A percentile compares a stretch with the other conserved stretches of the same genome.
These are phyloP conservation scores for Cordyceps cateniannulata DNA, from an alignment of 2,329 filamentous ascomycete species.

Conservation along the genomic window DNA sequence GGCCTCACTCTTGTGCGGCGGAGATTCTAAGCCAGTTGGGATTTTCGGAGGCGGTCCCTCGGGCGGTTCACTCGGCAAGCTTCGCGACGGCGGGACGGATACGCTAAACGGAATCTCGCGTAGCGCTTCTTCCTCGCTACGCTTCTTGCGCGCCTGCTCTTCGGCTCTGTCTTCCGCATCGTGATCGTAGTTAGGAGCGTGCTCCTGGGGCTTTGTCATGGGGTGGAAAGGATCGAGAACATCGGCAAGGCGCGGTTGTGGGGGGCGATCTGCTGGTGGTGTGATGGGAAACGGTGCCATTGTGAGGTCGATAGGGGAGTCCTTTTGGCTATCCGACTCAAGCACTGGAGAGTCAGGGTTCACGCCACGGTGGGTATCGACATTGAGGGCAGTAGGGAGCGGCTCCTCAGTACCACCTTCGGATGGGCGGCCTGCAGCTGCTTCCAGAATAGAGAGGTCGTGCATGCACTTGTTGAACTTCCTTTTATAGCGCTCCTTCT, in stretches of 20 bases:
- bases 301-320: conserved; percentile 53
- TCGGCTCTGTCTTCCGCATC: conserved; percentile 45
- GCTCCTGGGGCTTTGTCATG: conserved; percentile 56
- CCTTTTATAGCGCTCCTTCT: conserved; percentile 89
- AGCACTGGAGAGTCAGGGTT: conserved; percentile 41
- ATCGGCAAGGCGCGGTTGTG: conserved; percentile 36
- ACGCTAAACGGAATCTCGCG: conserved; percentile 45
- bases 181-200: conserved; percentile 50
- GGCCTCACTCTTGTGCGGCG: conserved; percentile 36
- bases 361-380: conserved; percentile 14
- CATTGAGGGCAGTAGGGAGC: conserved; percentile 19
- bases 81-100: conserved; percentile 50
- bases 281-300: conserved; percentile 61
- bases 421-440: conserved; percentile 19
- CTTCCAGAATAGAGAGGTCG: conserved; percentile 27
- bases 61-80: conserved; percentile 45
- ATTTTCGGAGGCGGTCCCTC: conserved; percentile 46
- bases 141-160: conserved; percentile 39
- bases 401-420: conserved; percentile 9
- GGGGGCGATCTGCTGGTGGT: conserved; percentile 48
- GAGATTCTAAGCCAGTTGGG: conserved; percentile 36
- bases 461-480: conserved; percentile 73
- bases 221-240: conserved; percentile 49
- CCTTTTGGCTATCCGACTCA: conserved; percentile 44
- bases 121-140: conserved; percentile 31